Percentiles rank a stretch among this genome's conserved stretches.
These are phyloP conservation scores for Leucosporidium scottii DNA, from an alignment of 768 basidiomycete species.

Conservation along the genomic window DNA sequence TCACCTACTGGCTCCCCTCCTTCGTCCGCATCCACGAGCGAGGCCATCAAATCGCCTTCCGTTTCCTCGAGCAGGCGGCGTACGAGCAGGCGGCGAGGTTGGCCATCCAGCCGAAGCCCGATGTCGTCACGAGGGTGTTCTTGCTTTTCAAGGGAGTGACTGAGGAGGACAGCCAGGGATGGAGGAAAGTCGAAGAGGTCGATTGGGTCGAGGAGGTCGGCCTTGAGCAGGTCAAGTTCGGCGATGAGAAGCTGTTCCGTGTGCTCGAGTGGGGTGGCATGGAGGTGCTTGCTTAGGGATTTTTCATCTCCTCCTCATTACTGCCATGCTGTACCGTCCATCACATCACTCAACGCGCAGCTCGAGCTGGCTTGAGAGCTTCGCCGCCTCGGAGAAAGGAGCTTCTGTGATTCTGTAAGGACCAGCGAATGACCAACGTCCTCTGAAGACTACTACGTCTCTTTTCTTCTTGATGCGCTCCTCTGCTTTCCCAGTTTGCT, in stretches of 20 bases:
- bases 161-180: slow-evolving; percentile 34
- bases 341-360: no score
- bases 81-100: slow-evolving; percentile 47
- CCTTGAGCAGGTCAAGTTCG: background rate
- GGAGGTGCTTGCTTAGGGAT: slow-evolving; percentile 1
- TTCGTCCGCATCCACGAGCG: slow-evolving; percentile 38
- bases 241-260: background rate
- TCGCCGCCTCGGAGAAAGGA: no score
- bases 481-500: no score
- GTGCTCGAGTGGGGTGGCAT: slow-evolving; percentile 27
- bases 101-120: slow-evolving; percentile 45
- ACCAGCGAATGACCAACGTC: no score
- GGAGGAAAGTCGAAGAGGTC: slow-evolving; percentile 39
- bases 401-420: no score
- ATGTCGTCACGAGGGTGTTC: slow-evolving; percentile 48
- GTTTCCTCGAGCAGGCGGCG: slow-evolving; percentile 48
- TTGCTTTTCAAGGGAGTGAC: slow-evolving; percentile 49
- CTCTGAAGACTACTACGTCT: no score
- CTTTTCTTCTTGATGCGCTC: no score
- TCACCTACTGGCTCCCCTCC: slow-evolving; percentile 51
- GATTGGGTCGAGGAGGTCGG: slow-evolving; percentile 41
- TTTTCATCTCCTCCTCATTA: no score
- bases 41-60: slow-evolving; percentile 46
- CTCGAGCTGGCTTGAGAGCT: no score
- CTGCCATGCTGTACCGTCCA: no score